Evolutionary conservation across 1,284 basidiomycete genomes (phyloP), one percentile per base, ranked within the genome.

Genomic region (Malassezia nana): DNA sequence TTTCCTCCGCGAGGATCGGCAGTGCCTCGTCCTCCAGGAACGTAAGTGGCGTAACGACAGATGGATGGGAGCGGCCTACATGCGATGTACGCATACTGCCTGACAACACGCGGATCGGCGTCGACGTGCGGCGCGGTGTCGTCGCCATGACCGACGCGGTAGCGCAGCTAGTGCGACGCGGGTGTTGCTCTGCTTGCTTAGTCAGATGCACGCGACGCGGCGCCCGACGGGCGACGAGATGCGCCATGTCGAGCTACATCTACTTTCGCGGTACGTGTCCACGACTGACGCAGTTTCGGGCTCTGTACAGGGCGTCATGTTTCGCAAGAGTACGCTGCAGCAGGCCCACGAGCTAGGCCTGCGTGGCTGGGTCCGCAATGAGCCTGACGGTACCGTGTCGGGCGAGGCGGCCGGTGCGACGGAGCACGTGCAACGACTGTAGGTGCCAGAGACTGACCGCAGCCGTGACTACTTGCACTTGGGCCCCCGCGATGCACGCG

Each of bases 31-130:
- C 46, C 54, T 84, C 83, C 43, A 95, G 80, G 66, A 91, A 92
- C 0, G 84, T 85, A 33, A 94, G 82, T 0, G 86, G 87, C 60
- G 87, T 83, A 71, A 85, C 80, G 43, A 74, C 81, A 10, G 80
- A 79, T 0, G 85, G 87, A 28, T 84, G 83, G 15, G 41, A 50
- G 20, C 50, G 57, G 28, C 57, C 59, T 7, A 87, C 87, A 46
- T 89, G 79, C 4, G 84, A 82, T 51, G 86, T 85, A 18, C 94
- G 81, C 1, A 89, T 92, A 46, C 89, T 87, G 60, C 91, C 87
- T 0, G 89, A 92, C 58, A 94, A 82, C 52, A 90, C 84, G 38
- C 86, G 81, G 16, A 95, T 81, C 4, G 90, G 90, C 9, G 87
- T 89, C 46, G 63, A 66, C 10, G 74, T 75, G 30, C 63, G 56